A percentile compares a stretch with the other conserved stretches of the same genome.
These are phyloP conservation scores for Thuja plicata DNA, from an alignment of 83 land plant genomes.

Conservation along the genomic window DNA sequence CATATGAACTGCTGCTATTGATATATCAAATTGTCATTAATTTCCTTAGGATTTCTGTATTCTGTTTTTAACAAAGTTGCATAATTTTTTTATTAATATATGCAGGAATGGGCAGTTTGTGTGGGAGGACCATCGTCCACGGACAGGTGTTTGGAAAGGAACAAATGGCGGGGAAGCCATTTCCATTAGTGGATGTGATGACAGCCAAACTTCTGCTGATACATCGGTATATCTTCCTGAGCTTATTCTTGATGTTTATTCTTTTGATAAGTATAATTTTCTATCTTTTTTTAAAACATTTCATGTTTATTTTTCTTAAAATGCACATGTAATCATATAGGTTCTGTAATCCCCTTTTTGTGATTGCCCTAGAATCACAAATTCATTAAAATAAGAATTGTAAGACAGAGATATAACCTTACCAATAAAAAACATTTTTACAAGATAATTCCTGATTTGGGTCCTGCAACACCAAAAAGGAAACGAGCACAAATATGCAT, in stretches of 20 bases:
- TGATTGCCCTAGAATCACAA: too few relatives aligned
- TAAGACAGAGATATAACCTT: too few relatives aligned
- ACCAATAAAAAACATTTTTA: too few relatives aligned
- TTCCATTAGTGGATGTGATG: constrained; percentile 81
- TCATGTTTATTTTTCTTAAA: neutral
- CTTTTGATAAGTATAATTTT: neutral
- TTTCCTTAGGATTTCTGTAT: neutral
- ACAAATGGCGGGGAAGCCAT: constrained; percentile 75
- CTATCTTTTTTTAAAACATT: neutral
- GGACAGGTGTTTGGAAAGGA: constrained; percentile 72
- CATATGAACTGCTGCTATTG: neutral
- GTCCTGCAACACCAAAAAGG: too few relatives aligned
- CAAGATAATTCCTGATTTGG: too few relatives aligned
- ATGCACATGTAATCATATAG: neutral
- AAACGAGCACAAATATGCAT: too few relatives aligned
- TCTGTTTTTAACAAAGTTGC: constrained; percentile 8
- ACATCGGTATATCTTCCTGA: constrained; percentile 44
- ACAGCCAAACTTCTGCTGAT: constrained; percentile 79
- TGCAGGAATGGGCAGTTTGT: constrained; percentile 59
- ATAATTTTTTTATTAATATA: neutral
- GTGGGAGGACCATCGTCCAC: constrained; percentile 89
- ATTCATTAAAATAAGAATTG: too few relatives aligned
- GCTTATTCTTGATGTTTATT: neutral
- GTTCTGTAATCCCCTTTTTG: too few relatives aligned
- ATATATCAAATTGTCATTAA: neutral